Evolutionary conservation across 352 stramenopile species (phyloP), one percentile per base, ranked within the genome.

Genomic region (Phytophthora sojae): DNA sequence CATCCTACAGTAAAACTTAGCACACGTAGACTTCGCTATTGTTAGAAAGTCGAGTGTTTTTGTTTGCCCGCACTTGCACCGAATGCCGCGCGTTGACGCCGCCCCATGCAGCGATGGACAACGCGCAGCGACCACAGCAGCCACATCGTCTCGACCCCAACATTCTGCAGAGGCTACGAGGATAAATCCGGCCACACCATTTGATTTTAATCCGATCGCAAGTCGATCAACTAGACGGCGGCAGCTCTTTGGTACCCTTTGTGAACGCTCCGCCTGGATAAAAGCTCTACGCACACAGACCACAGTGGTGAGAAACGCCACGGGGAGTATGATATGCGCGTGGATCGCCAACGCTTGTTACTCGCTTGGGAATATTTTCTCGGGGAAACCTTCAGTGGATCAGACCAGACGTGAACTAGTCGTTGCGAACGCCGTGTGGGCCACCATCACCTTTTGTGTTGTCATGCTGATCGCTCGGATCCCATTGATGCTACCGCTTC

Each of bases 281-380:
- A 51, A 51, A 8, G 47, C 59, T 26, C 14, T 66, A 3, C 37
- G 25, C 37, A 52, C 37, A 7, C 60, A 67, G 11, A 9, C 15
- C 3, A 25, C 26, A 11, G 56, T 71, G 4, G 23, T 60, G 4
- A 39, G 50, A 26, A 66, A 64, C 14, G 57, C 45, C 9, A 25
- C 42, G 44, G 56, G 37, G 37, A 67, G 64, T 35, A 57, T 64
- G 9, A 21, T 42, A 7, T 64, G 64, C 11, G 64, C 64, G 4
- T 71, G 64, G 64, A 32, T 67, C 32, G 50, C 51, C 12, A 71
- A 71, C 47, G 49, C 29, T 6, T 61, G 37, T 25, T 67, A 51
- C 19, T 51, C 17, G 12, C 44, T 19, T 1, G 44, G 44, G 11
- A 51, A 51, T 25, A 56, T 66, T 58, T 66, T 71, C 25, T 60